phyloP scores from a whole-genome alignment of 2,329 filamentous ascomycete species.

The Hypoxylon sp. region DNA sequence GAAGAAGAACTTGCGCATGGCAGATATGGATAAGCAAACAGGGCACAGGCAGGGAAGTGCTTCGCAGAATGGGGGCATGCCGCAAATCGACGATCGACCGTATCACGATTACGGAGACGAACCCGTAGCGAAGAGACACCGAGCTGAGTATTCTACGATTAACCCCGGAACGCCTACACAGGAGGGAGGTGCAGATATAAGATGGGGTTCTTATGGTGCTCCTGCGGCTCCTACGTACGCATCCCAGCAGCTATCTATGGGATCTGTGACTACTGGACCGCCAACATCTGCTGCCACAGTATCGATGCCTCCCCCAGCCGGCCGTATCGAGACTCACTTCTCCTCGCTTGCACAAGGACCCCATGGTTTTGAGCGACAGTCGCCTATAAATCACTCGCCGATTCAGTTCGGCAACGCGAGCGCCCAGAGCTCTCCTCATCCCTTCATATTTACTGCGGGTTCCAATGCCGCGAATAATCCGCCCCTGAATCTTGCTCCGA shows the following conservation, averaged over 20 bases:
- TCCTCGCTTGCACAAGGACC: conserved; percentile 47
- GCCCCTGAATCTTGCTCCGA: conserved; percentile 48
- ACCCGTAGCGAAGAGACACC: conserved; percentile 48
- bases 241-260: conserved; percentile 45
- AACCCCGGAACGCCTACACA: conserved; percentile 45
- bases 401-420: conserved; percentile 47
- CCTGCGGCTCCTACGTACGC: conserved; percentile 43
- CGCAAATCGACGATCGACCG: conserved; percentile 47
- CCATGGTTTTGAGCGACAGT: conserved; percentile 50
- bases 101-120: conserved; percentile 50
- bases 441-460: conserved; percentile 49
- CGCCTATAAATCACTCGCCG: conserved; percentile 50
- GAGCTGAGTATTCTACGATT: conserved; percentile 47
- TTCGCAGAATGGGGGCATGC: conserved; percentile 47
- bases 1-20: conserved; percentile 59
- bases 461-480: conserved; percentile 44
- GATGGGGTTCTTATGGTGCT: conserved; percentile 49
- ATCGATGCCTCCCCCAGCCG: conserved; percentile 51
- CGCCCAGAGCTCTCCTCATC: conserved; percentile 46
- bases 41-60: conserved; percentile 36
- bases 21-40: conserved; percentile 47
- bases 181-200: conserved; percentile 50
- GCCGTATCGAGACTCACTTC: conserved; percentile 51
- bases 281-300: conserved; percentile 48
- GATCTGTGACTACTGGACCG: conserved; percentile 49